Evolutionary conservation across 2,329 filamentous ascomycete genomes (phyloP).

Genomic region (Rugonectria rugulosa): DNA sequence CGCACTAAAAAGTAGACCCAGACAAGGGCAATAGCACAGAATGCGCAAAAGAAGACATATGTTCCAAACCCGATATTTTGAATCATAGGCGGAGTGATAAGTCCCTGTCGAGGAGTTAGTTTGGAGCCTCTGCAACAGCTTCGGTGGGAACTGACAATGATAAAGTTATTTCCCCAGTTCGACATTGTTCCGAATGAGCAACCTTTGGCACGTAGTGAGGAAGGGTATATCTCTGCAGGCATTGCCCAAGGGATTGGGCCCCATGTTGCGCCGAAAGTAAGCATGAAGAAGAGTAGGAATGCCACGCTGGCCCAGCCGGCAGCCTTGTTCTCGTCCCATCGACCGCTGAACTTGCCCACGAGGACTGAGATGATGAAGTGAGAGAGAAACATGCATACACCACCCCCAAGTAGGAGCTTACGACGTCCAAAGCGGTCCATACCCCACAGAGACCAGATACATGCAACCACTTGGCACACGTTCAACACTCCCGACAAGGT

Average conservation of each 20-base stretch:
- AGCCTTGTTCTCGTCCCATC: slow-evolving; percentile 33
- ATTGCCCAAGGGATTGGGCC: slow-evolving; percentile 59
- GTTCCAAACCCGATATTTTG: slow-evolving; percentile 57
- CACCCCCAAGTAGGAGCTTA: slow-evolving; percentile 32
- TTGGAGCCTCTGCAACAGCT: too few species aligned
- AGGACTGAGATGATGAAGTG: slow-evolving; percentile 36
- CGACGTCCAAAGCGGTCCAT: slow-evolving; percentile 41
- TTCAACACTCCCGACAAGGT: slow-evolving; percentile 43
- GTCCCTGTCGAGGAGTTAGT: too few species aligned
- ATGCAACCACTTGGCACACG: slow-evolving; percentile 42
- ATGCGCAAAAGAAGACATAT: slow-evolving; percentile 67
- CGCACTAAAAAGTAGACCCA: slow-evolving; percentile 63
- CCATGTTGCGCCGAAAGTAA: slow-evolving; percentile 66
- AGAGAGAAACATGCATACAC: slow-evolving; percentile 35
- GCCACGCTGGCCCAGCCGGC: slow-evolving; percentile 39
- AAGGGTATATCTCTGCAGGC: slow-evolving; percentile 67
- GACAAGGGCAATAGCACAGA: slow-evolving; percentile 61
- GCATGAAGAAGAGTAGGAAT: slow-evolving; percentile 60
- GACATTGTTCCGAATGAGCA: slow-evolving; percentile 63
- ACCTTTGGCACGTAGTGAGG: slow-evolving; percentile 69
- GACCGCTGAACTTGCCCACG: slow-evolving; percentile 31
- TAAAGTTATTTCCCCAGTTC: slow-evolving; percentile 69
- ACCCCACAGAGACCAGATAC: slow-evolving; percentile 54
- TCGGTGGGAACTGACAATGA: too few species aligned
- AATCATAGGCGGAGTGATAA: slow-evolving; percentile 54